Evolutionary conservation across 768 basidiomycete species (phyloP).

Genomic region (Sarcodon sp.): DNA sequence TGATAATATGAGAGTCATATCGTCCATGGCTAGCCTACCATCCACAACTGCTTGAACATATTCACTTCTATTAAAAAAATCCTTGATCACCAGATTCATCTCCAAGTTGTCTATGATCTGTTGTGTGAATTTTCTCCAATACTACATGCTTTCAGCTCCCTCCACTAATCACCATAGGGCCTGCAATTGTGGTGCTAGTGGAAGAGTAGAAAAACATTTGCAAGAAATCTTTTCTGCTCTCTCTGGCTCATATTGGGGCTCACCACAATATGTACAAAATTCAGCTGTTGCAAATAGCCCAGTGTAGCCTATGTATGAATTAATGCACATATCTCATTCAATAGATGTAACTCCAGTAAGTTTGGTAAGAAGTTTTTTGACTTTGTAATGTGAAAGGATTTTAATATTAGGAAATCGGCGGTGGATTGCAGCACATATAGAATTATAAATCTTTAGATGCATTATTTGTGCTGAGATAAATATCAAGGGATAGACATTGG

Average conservation of each 20-base stretch:
- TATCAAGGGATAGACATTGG: constrained; percentile 19
- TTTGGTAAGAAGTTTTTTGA: neutral
- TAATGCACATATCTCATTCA: constrained; percentile 5
- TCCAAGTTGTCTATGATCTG: neutral
- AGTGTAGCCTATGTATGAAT: constrained; percentile 9
- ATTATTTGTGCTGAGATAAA: constrained; percentile 17
- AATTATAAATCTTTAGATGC: constrained; percentile 1
- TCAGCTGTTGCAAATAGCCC: constrained; percentile 7
- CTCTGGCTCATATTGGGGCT: constrained; percentile 3
- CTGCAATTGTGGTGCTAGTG: constrained; percentile 10
- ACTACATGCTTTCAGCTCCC: constrained; percentile 4
- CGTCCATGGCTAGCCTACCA: constrained; percentile 6
- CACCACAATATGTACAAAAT: constrained; percentile 4
- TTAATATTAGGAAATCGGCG: neutral
- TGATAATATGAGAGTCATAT: constrained; percentile 22
- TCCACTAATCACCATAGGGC: constrained; percentile 2
- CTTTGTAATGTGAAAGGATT: neutral
- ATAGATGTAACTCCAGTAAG: constrained; percentile 3
- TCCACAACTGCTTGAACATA: constrained; percentile 1
- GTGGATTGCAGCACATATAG: neutral
- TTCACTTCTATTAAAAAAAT: constrained; percentile 7
- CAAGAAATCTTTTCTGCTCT: constrained; percentile 2
- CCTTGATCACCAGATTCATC: neutral
- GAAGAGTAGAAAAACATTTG: constrained; percentile 8
- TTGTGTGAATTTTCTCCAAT: neutral